Conservation (phyloP, 352 stramenopile genomes). For the Globisporangium viniferum region DNA sequence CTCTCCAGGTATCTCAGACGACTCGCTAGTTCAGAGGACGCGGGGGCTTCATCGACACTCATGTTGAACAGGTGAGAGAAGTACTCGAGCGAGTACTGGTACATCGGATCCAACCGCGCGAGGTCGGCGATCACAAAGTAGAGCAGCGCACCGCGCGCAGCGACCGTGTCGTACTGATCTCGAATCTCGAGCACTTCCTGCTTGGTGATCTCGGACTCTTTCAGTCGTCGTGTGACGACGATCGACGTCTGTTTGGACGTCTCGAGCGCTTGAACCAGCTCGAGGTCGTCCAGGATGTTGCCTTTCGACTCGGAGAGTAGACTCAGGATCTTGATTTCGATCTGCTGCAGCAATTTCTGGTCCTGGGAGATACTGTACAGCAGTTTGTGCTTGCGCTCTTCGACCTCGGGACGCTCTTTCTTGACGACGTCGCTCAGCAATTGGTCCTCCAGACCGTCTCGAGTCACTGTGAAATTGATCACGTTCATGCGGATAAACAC, state of each 20-base stretch:
- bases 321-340: conserved; percentile 90
- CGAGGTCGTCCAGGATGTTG: conserved; percentile 91
- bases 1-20: conserved; percentile 41
- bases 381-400: conserved; percentile 80
- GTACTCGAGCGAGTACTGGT: conserved; percentile 79
- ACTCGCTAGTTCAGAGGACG: conserved; percentile 23
- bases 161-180: conserved; percentile 55
- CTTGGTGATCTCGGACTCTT: conserved; percentile 62
- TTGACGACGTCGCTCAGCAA: conserved; percentile 87
- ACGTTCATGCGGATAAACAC: conserved; percentile 92
- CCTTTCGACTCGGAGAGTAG: conserved; percentile 83
- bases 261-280: conserved; percentile 64
- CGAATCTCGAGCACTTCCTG: conserved; percentile 57
- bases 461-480: conserved; percentile 93
- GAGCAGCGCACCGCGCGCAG: conserved; percentile 55
- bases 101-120: conserved; percentile 63
- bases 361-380: conserved; percentile 88
- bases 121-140: conserved; percentile 74
- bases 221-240: conserved; percentile 47
- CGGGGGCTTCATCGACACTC: conserved; percentile 44
- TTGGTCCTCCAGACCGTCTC: conserved; percentile 88
- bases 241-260: conserved; percentile 65
- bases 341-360: conserved; percentile 86
- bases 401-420: conserved; percentile 83
- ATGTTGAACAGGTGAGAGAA: conserved; percentile 62